Conservation (phyloP, 306 rosid species). For the Cucumis sativus region Cucumber_9930_V3 NC_026660.2:6508001-6508500, state of each 20-base stretch:
- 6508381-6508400: conserved; percentile 50
- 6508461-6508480: conserved; percentile 53
- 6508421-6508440: conserved; percentile 43
- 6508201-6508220: conserved; percentile 64
- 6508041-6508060: conserved; percentile 72
- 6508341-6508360: conserved; percentile 75
- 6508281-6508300: conserved; percentile 73
- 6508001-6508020: conserved; percentile 39
- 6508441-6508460: conserved; percentile 53
- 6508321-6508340: conserved; percentile 36
- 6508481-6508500: conserved; percentile 56
- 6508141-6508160: conserved; percentile 54
- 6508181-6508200: conserved; percentile 87
- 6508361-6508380: conserved; percentile 73
- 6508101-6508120: conserved; percentile 83
- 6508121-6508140: conserved; percentile 67
- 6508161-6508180: conserved; percentile 72
- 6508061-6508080: conserved; percentile 77
- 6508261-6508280: conserved; percentile 59
- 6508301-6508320: conserved; percentile 60
- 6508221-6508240: conserved; percentile 61
- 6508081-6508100: conserved; percentile 73
- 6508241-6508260: conserved; percentile 35
- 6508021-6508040: conserved; percentile 69
- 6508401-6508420: conserved; percentile 30